These are phyloP conservation scores for Lolium perenne DNA, from an alignment of 176 grass and related monocot species.

Conservation along the genomic window DNA sequence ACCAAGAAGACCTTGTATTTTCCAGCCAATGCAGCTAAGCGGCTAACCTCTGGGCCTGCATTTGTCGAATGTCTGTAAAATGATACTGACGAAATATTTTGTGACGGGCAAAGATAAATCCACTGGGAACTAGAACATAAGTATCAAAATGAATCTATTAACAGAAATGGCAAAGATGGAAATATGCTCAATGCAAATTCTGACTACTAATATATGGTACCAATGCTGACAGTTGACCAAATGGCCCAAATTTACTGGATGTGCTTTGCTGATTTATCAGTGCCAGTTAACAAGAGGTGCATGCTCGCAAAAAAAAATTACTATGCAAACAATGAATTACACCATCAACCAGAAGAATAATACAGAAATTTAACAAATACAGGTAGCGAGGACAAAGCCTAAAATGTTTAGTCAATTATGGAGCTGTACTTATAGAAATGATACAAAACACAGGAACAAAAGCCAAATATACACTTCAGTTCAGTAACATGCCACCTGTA, in stretches of 20 bases:
- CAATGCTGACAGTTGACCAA: not conserved
- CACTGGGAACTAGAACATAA: not conserved
- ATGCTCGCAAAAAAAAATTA: not conserved
- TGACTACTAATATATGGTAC: conserved; percentile 1
- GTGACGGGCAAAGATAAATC: not conserved
- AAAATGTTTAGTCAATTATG: conserved; percentile 16
- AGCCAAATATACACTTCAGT: not conserved
- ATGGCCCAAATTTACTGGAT: not conserved
- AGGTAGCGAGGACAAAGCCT: not conserved
- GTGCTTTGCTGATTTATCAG: not conserved
- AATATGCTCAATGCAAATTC: not conserved
- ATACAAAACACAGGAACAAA: not conserved
- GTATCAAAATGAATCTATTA: conserved; percentile 23
- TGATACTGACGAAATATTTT: conserved; percentile 7
- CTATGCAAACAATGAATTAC: not conserved
- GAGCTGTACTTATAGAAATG: not conserved
- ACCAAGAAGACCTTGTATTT: conserved; percentile 88
- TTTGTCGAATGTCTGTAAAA: conserved; percentile 20
- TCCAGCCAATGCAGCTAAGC: conserved; percentile 79
- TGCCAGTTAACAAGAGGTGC: not conserved
- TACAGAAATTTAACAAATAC: conserved; percentile 6
- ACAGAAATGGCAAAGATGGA: not conserved
- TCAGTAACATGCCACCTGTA: not conserved
- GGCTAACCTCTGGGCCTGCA: conserved; percentile 78
- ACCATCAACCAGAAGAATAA: not conserved